Base-by-base conservation (phyloP, 1,284 basidiomycete genomes). In the Rhodotorula sp. region DNA sequence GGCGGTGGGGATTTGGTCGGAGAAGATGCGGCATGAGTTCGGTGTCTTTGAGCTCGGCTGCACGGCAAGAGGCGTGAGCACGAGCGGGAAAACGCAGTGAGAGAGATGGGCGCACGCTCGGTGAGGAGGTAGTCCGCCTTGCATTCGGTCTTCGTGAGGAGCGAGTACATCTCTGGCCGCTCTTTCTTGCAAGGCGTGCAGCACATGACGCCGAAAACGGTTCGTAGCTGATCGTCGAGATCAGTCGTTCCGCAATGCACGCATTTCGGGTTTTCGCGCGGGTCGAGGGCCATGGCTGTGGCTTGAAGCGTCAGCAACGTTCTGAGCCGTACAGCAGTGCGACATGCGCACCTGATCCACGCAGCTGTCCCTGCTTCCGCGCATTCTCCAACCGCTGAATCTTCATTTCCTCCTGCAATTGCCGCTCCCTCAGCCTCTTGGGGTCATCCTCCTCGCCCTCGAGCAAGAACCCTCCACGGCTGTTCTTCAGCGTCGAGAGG, bases 71-170 rank as follows among this genome's bases (percentile, higher is more conserved):
- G 26, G 18, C 16, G 18, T 24, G 13, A 56, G 11, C 30, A 10
- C 18, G 31, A 2, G 51, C 46, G 55, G 34, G 48, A 52, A 52
- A 15, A 56, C 65, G 1, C 15, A 8, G n/a, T 13, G 48, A 31
- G 31, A 47, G 34, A 51, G 30, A 51, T 59, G 10, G 6, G 59
- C 83, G 65, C 64, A 91, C 92, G 77, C 61, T 81, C 80, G n/a
- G 80, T 81, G 24, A 81, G 71, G 18, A 81, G 74, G 69, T 81
- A 81, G 69, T 81, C 80, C 84, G 94, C 90, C 81, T 96, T 97
- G 81, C 94, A 98, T 81, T 99, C 96, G 0, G 96, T 98, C 83
- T 99, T 99, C 1, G 96, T 99, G 62, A 99, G 82, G 2, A 99
- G 83, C 80, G 92, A 92, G 80, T 97, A 99, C 79, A 88, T 89